Evolutionary conservation across 495 filamentous ascomycete species (phyloP).

Genomic region (Xylaria intraflava): DNA sequence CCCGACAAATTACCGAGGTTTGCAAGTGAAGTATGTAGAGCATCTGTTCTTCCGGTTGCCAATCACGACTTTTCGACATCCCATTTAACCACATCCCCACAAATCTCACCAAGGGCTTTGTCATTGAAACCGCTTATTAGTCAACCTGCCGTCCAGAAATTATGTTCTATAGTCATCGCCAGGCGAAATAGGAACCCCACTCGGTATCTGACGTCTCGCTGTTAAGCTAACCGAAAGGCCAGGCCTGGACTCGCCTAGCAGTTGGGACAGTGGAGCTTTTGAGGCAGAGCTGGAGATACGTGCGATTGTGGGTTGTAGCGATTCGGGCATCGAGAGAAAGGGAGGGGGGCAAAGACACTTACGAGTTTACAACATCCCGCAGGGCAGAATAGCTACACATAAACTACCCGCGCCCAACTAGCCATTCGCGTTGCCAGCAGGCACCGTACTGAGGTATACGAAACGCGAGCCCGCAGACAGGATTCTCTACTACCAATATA

Average conservation of each 20-base stretch:
- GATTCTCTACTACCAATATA: neutral
- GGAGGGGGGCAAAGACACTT: neutral
- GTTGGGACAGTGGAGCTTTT: neutral
- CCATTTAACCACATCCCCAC: neutral
- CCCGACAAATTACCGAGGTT: neutral
- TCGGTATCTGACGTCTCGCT: neutral
- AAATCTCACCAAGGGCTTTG: neutral
- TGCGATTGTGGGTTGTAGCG: neutral
- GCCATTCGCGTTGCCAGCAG: neutral
- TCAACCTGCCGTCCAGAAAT: neutral
- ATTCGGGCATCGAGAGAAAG: neutral
- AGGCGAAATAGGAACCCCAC: neutral
- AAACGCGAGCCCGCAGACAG: neutral
- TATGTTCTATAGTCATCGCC: constrained; percentile 1
- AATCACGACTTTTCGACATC: neutral
- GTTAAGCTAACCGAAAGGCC: neutral
- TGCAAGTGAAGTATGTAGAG: neutral
- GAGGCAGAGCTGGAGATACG: neutral
- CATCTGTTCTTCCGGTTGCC: neutral
- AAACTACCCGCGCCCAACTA: neutral
- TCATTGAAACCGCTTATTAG: neutral
- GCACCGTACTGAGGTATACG: neutral
- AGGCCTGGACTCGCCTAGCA: neutral
- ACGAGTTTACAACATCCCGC: neutral
- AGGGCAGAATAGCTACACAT: neutral